Conservation (phyloP, 129 eudicot species). For the Calendula officinalis region DNA sequence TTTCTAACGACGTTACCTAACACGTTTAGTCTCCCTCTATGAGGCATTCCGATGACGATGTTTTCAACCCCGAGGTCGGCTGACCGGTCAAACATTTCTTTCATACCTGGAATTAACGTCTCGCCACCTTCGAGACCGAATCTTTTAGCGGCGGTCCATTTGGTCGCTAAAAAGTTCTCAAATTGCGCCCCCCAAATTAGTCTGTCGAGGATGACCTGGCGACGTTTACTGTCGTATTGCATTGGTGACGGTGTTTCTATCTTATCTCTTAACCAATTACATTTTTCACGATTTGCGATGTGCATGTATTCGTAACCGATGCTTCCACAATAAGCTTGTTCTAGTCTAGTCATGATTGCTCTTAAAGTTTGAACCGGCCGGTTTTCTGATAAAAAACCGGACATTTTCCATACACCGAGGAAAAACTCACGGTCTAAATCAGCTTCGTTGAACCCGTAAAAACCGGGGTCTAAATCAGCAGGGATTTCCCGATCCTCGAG, state of each 20-base stretch:
- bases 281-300: conserved; percentile 72
- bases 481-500: conserved; percentile 66
- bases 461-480: conserved; percentile 67
- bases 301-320: conserved; percentile 98
- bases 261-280: conserved; percentile 91
- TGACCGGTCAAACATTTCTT: conserved; percentile 91
- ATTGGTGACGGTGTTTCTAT: conserved; percentile 86
- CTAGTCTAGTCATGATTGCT: conserved; percentile 75
- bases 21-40: conserved; percentile 89
- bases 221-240: conserved; percentile 66
- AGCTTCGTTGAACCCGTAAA: conserved; percentile 74
- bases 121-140: conserved; percentile 98
- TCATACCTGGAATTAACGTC: conserved; percentile 96
- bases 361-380: conserved; percentile 94
- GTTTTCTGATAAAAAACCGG: conserved; percentile 92
- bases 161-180: conserved; percentile 93
- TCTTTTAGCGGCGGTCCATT: conserved; percentile 95
- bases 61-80: conserved; percentile 98
- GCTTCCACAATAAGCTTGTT: conserved; percentile 96
- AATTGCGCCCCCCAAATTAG: conserved; percentile 91
- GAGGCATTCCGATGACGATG: conserved; percentile 97
- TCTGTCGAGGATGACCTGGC: conserved; percentile 85
- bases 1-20: conserved; percentile 92
- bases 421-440: conserved; percentile 95
- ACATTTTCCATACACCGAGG: conserved; percentile 87